Conservation (phyloP, 2,329 filamentous ascomycete genomes). For the Sporothrix pallida region DNA sequence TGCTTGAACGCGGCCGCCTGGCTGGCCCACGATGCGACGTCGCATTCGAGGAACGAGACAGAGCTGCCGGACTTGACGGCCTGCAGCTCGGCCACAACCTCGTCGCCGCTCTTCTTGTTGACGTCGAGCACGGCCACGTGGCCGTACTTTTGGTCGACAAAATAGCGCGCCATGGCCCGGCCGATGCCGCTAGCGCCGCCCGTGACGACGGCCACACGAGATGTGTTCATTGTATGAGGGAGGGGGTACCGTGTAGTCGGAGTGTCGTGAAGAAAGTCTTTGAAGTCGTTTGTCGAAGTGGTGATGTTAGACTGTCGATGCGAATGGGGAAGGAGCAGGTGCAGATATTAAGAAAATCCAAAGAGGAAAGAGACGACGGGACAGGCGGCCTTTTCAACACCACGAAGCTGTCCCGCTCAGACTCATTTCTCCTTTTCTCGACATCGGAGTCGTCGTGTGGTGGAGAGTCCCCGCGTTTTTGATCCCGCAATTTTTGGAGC, state of each 20-base stretch:
- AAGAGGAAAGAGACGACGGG: neutral
- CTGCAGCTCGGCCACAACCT: constrained; percentile 41
- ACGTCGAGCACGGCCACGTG: constrained; percentile 47
- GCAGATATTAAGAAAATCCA: neutral
- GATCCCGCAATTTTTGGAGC: neutral
- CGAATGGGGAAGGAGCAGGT: neutral
- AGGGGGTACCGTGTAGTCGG: neutral
- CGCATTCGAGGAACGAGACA: constrained; percentile 45
- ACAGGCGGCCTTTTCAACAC: constrained; percentile 9
- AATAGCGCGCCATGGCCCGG: constrained; percentile 45
- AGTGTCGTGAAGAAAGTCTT: neutral
- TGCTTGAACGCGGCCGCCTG: constrained; percentile 43
- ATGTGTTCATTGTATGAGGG: constrained; percentile 19
- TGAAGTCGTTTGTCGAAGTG: neutral
- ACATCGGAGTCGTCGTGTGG: neutral
- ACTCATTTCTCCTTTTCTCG: neutral
- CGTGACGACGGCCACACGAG: constrained; percentile 44
- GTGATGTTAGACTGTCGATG: neutral
- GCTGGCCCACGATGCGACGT: constrained; percentile 48
- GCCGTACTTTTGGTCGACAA: constrained; percentile 44
- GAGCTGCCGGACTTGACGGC: constrained; percentile 30
- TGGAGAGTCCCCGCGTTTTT: constrained; percentile 19
- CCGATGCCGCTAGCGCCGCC: constrained; percentile 49
- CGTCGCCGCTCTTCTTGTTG: constrained; percentile 41
- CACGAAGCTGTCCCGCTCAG: neutral